Evolutionary conservation across 2,329 filamentous ascomycete species (phyloP), one percentile per base, ranked within the genome.

Genomic region (Exophiala phaeomuriformis): DNA sequence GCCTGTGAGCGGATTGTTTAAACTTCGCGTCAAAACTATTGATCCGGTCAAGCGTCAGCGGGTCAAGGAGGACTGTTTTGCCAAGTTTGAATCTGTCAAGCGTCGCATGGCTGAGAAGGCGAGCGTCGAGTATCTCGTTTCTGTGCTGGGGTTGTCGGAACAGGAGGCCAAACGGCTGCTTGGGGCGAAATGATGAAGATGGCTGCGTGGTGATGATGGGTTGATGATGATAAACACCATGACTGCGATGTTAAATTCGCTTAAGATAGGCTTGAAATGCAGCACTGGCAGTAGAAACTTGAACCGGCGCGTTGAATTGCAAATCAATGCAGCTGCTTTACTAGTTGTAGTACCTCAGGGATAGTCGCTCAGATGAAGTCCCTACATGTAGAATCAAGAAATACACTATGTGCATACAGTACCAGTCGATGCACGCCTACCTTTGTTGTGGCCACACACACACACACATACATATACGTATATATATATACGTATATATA

Each of bases 1-100:
- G 60, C 93, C 93, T 6, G 93, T 98, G 31, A 95, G 86, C 57
- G 93, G 87, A 1, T 76, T 77, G 35, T 95, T 98, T 72, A 83
- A 81, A 65, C 80, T 96, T 50, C 82, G 86, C 49, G 79, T 96
- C 55, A 98, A 97, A 75, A 87, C 81, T 12, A 84, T 97, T 33
- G 79, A 85, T 56, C 77, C 81, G 4, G 79, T 81, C 63, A 78
- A 81, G 65, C 79, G 88, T 58, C 80, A 79, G 0, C 69, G 73
- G 30, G 79, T 81, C 10, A 88, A 85, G 83, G 84, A 87, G 64
- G 78, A 82, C 63, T 88, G 86, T 66, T 83, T 88, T 68, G 77
- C 85, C 61, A 79, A 82, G 58, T 91, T 94, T 69, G 82, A 87
- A 64, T 79, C 81, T 56, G 78, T 89, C 36, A 54, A 49, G 44